Base-by-base conservation (phyloP, 371 early-diverging fungal species). In the Actinomortierella ambigua region DNA sequence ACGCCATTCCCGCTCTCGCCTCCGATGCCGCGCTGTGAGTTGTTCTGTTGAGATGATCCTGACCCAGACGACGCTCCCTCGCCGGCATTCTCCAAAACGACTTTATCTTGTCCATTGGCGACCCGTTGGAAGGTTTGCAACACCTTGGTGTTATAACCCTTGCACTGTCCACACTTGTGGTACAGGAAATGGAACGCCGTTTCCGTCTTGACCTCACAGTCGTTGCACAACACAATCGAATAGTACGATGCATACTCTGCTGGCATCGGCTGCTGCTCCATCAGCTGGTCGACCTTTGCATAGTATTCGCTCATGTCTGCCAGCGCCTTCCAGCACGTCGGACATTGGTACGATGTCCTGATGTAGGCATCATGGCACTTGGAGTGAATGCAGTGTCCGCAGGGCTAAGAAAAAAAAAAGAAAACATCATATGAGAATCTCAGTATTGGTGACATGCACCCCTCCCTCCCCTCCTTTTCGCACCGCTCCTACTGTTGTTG, bases 381-480 rank as follows among this genome's bases (percentile, higher is more conserved):
- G 68, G 88, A 81, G 79, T 99, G 99, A 47, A 99, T 95, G 64
- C 94, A 86, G 78, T 99, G 99, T 6, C 96, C 95, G 77, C 99
- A 99, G 3, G 89, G 89, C 89, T 95, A 77, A 23, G 49, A 51
- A 15, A 60, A 50, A 24, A 77, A 61, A 8, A 26, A n/a, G 17
- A 4, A 27, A 18, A 4, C 11, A n/a, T n/a, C n/a, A n/a, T n/a
- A n/a, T n/a, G 23, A 61, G 22, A 7, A 61, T 52, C 13, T 57
- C 17, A 27, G 52, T 27, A n/a, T 20, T 15, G 22, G 28, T 53
- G 15, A n/a, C 52, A 15, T 7, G 15, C 5, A 20, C 8, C 18
- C 17, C 3, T 17, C 15, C 57, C 17, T 13, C 14, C 14, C 49
- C 11, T 34, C n/a, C n/a, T n/a, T n/a, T n/a, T n/a, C n/a, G n/a